Conservation (phyloP, 306 rosid genomes). For the Crotalaria pallida region DNA sequence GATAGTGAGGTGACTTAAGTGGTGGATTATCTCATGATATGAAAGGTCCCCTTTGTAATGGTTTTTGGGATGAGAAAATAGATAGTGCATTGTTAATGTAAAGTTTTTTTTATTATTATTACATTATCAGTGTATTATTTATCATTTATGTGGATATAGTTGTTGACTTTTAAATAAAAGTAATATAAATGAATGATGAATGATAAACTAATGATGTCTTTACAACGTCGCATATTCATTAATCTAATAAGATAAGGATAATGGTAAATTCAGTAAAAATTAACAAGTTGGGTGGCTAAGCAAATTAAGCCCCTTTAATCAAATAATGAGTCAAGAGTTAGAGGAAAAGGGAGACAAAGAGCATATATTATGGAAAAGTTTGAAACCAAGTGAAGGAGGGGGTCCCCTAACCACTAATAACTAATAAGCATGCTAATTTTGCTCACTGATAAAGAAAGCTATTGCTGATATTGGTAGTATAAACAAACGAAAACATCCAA, state of each 20-base stretch:
- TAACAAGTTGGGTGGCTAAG: slow-evolving; percentile 11
- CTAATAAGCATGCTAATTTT: slow-evolving; percentile 50
- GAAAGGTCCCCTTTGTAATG: slow-evolving; percentile 21
- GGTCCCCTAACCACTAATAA: slow-evolving; percentile 57
- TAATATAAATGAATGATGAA: no score
- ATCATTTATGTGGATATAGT: no score
- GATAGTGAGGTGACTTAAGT: slow-evolving; percentile 17
- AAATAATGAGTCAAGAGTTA: slow-evolving; percentile 33
- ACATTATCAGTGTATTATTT: no score
- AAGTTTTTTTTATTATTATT: no score
- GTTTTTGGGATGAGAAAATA: neutral
- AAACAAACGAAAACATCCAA: slow-evolving; percentile 21
- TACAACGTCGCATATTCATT: no score
- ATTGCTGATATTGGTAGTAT: slow-evolving; percentile 20
- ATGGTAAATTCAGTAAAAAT: neutral
- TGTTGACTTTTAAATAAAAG: no score
- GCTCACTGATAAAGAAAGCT: slow-evolving; percentile 36
- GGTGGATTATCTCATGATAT: slow-evolving; percentile 19
- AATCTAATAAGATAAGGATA: slow-evolving; percentile 1
- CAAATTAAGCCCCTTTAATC: slow-evolving; percentile 26
- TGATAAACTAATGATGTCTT: no score
- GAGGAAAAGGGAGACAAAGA: slow-evolving; percentile 54
- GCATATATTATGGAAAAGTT: slow-evolving; percentile 67
- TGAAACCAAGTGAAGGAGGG: slow-evolving; percentile 33
- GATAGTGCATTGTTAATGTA: no score